These are phyloP conservation scores for Lactuca sativa DNA, from an alignment of 129 eudicot species.

Conservation along the genomic window DNA sequence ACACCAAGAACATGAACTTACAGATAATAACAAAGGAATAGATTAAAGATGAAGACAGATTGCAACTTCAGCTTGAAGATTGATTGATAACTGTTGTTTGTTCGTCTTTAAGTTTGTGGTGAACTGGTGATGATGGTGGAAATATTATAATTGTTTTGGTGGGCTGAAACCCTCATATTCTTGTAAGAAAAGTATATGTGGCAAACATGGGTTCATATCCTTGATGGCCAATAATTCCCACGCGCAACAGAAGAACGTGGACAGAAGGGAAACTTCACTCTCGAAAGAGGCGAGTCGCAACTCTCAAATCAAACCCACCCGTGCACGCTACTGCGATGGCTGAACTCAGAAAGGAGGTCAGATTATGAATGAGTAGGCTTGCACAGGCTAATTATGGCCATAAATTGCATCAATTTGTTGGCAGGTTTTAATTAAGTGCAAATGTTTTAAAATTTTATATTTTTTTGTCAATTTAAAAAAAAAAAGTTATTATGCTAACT, in stretches of 20 bases:
- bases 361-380: not conserved
- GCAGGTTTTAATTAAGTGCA: too few relatives aligned
- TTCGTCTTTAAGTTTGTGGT: not conserved
- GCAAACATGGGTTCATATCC: conserved; percentile 24
- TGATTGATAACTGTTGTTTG: conserved; percentile 8
- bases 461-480: too few relatives aligned
- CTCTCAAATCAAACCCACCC: conserved; percentile 14
- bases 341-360: not conserved
- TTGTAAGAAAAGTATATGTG: conserved; percentile 8
- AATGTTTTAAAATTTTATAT: too few relatives aligned
- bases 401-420: too few relatives aligned
- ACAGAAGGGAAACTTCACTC: conserved; percentile 3
- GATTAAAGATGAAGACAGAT: conserved; percentile 22
- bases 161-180: conserved; percentile 31
- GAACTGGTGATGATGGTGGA: conserved; percentile 18
- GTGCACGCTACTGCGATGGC: conserved; percentile 19
- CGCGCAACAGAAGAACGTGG: conserved; percentile 32
- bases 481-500: too few relatives aligned
- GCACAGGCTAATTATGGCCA: not conserved
- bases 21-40: conserved; percentile 15
- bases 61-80: conserved; percentile 21
- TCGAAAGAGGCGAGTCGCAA: not conserved
- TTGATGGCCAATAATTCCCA: conserved; percentile 19
- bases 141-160: conserved; percentile 22
- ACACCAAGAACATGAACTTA: conserved; percentile 14